Evolutionary conservation across 495 filamentous ascomycete genomes (phyloP).

Genomic region (Entonaema liquescens): DNA sequence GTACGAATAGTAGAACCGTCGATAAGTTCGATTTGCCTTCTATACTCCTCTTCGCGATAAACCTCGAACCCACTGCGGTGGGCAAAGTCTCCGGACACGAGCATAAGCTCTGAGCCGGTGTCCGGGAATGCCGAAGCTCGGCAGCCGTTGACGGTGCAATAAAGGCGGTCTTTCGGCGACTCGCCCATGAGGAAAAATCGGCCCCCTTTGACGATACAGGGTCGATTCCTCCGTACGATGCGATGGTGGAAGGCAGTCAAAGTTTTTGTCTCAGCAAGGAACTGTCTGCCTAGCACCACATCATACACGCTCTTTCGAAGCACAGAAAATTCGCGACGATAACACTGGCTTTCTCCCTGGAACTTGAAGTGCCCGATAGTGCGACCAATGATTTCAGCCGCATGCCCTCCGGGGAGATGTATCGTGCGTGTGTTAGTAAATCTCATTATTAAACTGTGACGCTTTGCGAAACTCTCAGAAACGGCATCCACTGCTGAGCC

Average conservation of each 20-base stretch:
- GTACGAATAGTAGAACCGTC: not conserved
- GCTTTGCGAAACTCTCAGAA: not conserved
- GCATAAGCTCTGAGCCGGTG: not conserved
- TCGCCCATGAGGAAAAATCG: not conserved
- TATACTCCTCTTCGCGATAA: not conserved
- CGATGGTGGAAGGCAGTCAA: too few relatives aligned
- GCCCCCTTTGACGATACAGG: not conserved
- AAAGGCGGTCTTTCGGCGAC: not conserved
- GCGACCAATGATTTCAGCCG: too few relatives aligned
- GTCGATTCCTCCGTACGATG: too few relatives aligned
- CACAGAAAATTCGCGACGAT: too few relatives aligned
- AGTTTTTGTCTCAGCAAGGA: too few relatives aligned
- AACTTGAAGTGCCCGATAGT: too few relatives aligned
- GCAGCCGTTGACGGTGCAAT: not conserved
- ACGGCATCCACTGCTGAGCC: not conserved
- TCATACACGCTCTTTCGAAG: too few relatives aligned
- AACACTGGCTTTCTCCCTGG: too few relatives aligned
- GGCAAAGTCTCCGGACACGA: not conserved
- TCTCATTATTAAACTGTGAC: not conserved
- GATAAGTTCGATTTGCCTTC: not conserved
- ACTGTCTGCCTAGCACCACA: too few relatives aligned
- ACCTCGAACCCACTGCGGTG: not conserved
- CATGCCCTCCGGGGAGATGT: too few relatives aligned
- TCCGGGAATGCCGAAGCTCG: not conserved
- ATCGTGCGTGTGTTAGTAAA: too few relatives aligned